Base-by-base conservation (phyloP, 1,284 basidiomycete species). In the Amylostereum areolatum region DNA sequence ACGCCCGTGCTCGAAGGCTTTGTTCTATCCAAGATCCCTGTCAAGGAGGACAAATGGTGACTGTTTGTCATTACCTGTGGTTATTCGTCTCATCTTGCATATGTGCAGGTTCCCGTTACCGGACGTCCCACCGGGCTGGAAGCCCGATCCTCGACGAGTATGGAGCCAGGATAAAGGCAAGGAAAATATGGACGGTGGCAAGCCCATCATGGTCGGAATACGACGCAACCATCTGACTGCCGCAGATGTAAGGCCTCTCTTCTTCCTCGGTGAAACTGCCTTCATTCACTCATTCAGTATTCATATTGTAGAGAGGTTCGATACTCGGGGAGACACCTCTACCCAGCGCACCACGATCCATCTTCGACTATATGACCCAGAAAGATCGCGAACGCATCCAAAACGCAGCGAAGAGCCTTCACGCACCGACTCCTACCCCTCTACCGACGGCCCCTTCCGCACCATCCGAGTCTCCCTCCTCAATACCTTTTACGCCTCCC, bases 301-400 rank as follows among this genome's bases (percentile, higher is more conserved):
- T 44, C 41, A 45, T 41, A 34, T 43, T 42, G 3, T 57, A 96
- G 86, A 80, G 96, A 45, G 95, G 92, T 29, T 68, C 75, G 2
- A 72, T 89, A 6, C 73, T 99, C 0, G 95, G 96, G 43, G 96
- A 98, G 67, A 78, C 78, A 1, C 79, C 79, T 3, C 71, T 89
- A 5, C 78, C 83, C 2, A 71, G 82, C 2, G 81, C 81, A 35
- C 78, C 83, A 1, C 83, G 81, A 37, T 96, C 92, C 0, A 81
- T 99, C 3, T 95, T 95, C 60, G 93, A 97, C 44, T 98, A 87
- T 65, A 83, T 98, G 62, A 94, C 93, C 0, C 81, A 87, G 55
- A 95, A 94, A 63, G 92, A 95, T 57, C 78, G 81, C 46, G 92
- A 96, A 52, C 83, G 93, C 2, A 75, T 98, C 3, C 82, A 89